Evolutionary conservation across 805 yeast genomes (phyloP).

Genomic region (Sungouiella blattae): DNA sequence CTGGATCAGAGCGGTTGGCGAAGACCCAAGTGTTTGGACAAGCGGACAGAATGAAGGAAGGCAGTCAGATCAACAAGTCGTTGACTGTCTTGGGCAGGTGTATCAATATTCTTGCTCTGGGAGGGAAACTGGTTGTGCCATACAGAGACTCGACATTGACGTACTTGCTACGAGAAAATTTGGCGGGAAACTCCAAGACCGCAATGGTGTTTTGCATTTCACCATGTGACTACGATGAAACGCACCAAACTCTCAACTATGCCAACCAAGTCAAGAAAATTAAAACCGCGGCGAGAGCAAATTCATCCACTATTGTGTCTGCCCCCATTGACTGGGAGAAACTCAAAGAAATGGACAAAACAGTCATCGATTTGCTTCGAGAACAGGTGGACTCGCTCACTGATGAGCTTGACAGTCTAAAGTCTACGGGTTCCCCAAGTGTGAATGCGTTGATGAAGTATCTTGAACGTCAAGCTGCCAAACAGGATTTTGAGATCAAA

Average conservation of each 20-base stretch:
- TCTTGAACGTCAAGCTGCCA: constrained; percentile 28
- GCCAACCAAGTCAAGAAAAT: constrained; percentile 75
- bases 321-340: constrained; percentile 32
- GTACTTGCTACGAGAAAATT: constrained; percentile 67
- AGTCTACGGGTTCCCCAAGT: constrained; percentile 7
- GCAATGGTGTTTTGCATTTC: constrained; percentile 85
- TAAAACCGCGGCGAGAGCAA: constrained; percentile 54
- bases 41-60: constrained; percentile 61
- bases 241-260: constrained; percentile 69
- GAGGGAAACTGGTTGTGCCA: constrained; percentile 45
- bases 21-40: constrained; percentile 60
- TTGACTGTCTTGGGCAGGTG: constrained; percentile 77
- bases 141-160: constrained; percentile 75
- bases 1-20: constrained; percentile 73
- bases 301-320: constrained; percentile 25
- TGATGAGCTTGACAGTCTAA: constrained; percentile 10
- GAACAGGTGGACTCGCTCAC: constrained; percentile 31
- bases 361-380: constrained; percentile 25
- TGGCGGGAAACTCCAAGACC: constrained; percentile 86
- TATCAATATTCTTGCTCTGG: constrained; percentile 45
- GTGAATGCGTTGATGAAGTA: constrained; percentile 26
- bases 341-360: constrained; percentile 22
- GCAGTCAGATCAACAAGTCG: constrained; percentile 73
- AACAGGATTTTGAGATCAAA: constrained; percentile 32
- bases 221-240: constrained; percentile 76